Conservation (phyloP, 176 grass and related monocot genomes). For the Avena insularis region DNA sequence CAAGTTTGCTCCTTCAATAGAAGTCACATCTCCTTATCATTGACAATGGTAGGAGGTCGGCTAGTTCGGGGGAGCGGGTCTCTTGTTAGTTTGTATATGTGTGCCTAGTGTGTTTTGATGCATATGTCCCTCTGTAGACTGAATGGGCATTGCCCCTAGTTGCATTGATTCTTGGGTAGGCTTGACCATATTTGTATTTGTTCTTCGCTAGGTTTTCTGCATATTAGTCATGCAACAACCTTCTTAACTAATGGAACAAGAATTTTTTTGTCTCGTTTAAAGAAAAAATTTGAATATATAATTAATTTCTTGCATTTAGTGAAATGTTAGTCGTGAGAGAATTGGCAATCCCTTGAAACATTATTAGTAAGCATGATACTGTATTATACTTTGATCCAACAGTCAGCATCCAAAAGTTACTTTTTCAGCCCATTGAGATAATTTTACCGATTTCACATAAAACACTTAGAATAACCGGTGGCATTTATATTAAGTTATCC, state of each 20-base stretch:
- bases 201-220: no score
- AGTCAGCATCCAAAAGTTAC: neutral
- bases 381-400: neutral
- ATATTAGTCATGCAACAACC: neutral
- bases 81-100: no score
- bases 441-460: neutral
- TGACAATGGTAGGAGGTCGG: no score
- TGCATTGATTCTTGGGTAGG: no score
- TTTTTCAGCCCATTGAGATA: neutral
- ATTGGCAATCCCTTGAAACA: neutral
- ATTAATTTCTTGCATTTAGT: neutral
- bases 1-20: no score
- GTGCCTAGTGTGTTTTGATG: no score
- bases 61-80: no score
- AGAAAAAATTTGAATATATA: neutral
- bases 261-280: neutral
- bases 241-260: neutral
- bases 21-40: no score
- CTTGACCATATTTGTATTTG: no score
- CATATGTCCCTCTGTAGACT: no score
- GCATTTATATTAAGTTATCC: neutral
- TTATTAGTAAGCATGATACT: neutral
- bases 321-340: neutral
- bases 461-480: no score
- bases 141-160: no score